Conservation (phyloP, 1,284 basidiomycete genomes). For the Pseudozyma thailandica region DNA sequence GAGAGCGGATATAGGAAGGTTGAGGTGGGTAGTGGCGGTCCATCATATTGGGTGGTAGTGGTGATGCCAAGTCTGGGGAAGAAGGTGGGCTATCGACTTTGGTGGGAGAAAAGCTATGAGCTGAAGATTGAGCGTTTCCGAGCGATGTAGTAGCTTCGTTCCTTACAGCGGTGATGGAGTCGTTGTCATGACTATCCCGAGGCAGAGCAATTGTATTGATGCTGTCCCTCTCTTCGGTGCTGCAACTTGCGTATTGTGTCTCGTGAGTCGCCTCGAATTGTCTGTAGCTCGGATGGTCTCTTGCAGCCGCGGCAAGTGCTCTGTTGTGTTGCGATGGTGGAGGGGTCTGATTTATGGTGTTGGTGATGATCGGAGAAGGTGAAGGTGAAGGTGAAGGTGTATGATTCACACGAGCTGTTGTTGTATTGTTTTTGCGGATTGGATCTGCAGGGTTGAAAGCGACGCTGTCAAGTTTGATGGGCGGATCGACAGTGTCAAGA, state of each 20-base stretch:
- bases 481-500: conserved; percentile 25
- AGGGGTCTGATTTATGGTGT: too few species aligned
- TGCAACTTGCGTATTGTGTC: conserved; percentile 1
- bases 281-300: conserved; percentile 15
- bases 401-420: neutral
- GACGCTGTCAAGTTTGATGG: neutral
- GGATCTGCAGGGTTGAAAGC: conserved; percentile 9
- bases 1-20: conserved; percentile 4
- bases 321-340: too few species aligned
- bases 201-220: neutral
- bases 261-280: neutral
- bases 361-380: neutral
- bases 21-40: conserved; percentile 29
- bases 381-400: neutral
- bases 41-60: conserved; percentile 10
- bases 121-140: too few species aligned
- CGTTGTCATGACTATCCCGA: conserved; percentile 25
- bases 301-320: conserved; percentile 8
- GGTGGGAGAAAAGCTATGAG: too few species aligned
- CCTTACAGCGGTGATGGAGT: conserved; percentile 39
- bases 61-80: neutral
- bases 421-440: too few species aligned
- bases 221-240: neutral
- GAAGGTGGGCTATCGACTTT: neutral
- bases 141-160: conserved; percentile 24